Percentiles rank a stretch among this genome's conserved stretches.
Evolutionary conservation across 2,329 filamentous ascomycete species (phyloP).

Genomic region (Coniochaeta prunicola): DNA sequence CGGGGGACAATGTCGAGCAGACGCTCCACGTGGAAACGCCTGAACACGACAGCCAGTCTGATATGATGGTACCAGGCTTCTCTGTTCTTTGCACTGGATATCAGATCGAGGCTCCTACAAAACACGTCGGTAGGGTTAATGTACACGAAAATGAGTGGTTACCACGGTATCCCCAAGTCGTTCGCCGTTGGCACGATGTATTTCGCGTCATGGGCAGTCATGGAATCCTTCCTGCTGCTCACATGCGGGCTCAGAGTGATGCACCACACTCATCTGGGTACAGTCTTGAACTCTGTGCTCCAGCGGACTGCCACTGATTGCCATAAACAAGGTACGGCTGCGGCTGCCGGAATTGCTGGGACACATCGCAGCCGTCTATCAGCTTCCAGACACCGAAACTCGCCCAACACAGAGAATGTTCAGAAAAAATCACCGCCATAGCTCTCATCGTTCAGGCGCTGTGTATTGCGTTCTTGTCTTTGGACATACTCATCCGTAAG

Average conservation of each 20-base stretch:
- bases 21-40: neutral
- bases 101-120: neutral
- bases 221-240: neutral
- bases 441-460: neutral
- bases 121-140: neutral
- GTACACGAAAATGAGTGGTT: neutral
- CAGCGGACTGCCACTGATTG: neutral
- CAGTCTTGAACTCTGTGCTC: neutral
- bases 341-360: neutral
- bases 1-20: neutral
- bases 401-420: neutral
- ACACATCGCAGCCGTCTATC: neutral
- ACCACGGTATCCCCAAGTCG: neutral
- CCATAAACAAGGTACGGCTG: neutral
- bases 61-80: neutral
- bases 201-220: neutral
- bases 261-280: neutral
- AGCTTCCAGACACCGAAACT: neutral
- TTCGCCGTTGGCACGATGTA: neutral
- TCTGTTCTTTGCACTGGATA: neutral
- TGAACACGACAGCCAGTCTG: neutral
- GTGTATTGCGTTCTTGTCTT: neutral
- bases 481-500: neutral
- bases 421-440: neutral
- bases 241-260: neutral